phyloP scores from a whole-genome alignment of 352 stramenopile species.

The Pythium oligandrum region DNA sequence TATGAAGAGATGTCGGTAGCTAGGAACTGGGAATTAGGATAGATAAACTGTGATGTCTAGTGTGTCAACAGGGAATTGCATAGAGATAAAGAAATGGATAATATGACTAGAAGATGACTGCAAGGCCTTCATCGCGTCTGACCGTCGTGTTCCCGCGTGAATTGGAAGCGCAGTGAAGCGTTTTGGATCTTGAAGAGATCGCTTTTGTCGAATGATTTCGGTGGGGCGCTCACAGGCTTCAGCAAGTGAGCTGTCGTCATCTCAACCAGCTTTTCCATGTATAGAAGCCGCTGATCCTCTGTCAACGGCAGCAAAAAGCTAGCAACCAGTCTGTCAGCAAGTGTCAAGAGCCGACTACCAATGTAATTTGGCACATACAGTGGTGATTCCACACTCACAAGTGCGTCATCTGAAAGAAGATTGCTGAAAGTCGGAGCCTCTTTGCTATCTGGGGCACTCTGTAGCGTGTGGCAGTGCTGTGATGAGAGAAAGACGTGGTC shows the following conservation, averaged over 20 bases:
- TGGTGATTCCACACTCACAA: conserved; percentile 66
- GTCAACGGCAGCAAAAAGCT: conserved; percentile 74
- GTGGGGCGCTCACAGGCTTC: conserved; percentile 28
- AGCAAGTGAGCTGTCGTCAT: conserved; percentile 36
- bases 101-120: too few species aligned
- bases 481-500: conserved; percentile 66
- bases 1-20: too few species aligned
- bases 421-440: conserved; percentile 23
- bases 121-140: too few species aligned
- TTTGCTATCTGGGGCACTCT: conserved; percentile 9
- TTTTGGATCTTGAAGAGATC: conserved; percentile 57
- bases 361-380: conserved; percentile 35
- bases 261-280: conserved; percentile 63
- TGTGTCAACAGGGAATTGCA: too few species aligned
- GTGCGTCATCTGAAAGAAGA: conserved; percentile 34
- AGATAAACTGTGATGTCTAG: too few species aligned
- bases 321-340: not conserved
- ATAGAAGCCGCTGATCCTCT: conserved; percentile 59
- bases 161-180: conserved; percentile 54
- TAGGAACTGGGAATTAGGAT: too few species aligned
- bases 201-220: conserved; percentile 23
- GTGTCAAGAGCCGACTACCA: not conserved
- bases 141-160: conserved; percentile 2
- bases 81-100: too few species aligned
- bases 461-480: conserved; percentile 50